These are phyloP conservation scores for Oryza glumipatula DNA, from an alignment of 176 grass and related monocot species.

Conservation along the genomic window DNA sequence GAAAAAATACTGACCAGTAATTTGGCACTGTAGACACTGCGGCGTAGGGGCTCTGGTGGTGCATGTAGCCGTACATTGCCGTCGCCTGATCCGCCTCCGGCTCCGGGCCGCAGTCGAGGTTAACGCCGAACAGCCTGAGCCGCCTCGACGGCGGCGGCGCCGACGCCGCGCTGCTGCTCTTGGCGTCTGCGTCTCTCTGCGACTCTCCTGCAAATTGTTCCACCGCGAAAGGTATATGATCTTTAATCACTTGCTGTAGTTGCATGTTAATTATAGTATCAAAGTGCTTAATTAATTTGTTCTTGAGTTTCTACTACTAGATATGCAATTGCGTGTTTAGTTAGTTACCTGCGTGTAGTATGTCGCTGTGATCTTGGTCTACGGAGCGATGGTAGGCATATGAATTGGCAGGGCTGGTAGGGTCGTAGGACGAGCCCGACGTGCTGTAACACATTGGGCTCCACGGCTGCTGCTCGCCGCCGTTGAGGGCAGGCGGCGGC, in stretches of 20 bases:
- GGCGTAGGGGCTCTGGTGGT: conserved; percentile 61
- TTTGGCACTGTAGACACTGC: conserved; percentile 53
- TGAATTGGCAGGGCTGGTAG: conserved; percentile 58
- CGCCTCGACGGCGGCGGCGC: conserved; percentile 52
- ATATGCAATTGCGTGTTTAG: too few relatives aligned
- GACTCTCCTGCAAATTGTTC: conserved; percentile 42
- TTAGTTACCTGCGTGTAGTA: conserved; percentile 52
- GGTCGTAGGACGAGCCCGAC: conserved; percentile 52
- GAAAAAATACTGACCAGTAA: conserved; percentile 53
- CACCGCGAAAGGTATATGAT: background rate
- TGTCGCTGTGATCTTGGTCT: conserved; percentile 49
- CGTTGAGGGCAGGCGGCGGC: conserved; percentile 9
- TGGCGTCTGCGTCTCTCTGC: conserved; percentile 40
- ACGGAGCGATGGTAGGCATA: conserved; percentile 35
- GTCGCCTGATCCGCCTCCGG: conserved; percentile 50
- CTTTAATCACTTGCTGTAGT: background rate
- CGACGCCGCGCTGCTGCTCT: conserved; percentile 44
- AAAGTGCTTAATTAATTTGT: background rate
- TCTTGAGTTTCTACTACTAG: conserved; percentile 1
- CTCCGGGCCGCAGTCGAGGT: conserved; percentile 75
- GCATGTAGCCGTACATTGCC: conserved; percentile 55
- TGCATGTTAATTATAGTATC: background rate
- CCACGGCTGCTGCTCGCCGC: conserved; percentile 59
- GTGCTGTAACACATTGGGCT: conserved; percentile 65
- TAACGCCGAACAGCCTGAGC: conserved; percentile 89